Base-by-base conservation (phyloP, 345 rosid species). In the Noccaea caerulescens region DNA sequence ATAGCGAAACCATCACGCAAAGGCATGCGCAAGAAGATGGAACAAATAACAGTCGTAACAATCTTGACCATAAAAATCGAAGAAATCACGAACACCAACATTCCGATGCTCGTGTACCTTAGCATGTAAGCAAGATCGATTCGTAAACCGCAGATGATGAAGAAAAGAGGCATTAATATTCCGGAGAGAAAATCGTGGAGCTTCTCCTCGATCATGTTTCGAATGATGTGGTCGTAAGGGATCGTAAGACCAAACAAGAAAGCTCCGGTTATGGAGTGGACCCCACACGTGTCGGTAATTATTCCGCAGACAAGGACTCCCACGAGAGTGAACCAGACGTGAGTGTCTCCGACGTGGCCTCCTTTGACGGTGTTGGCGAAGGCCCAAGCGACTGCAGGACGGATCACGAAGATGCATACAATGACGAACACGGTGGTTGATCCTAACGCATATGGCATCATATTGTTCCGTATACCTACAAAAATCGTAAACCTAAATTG, bases 181-280 rank as follows among this genome's bases (percentile, higher is more conserved):
- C 80, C 84, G 0, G 77, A 20, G 6, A 83, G 66, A 36, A 81
- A 77, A 55, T 82, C 82, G 9, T 80, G 86, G 18, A 84, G 75
- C 71, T 77, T 84, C 69, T 82, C 85, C 37, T 71, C 66, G 33
- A 85, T 43, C 33, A 66, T 64, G 11, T 14, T 70, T 46, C 71
- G 66, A 10, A 76, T 66, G 8, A 71, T 56, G 41, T 80, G 82
- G 32, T 76, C 85, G 0, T 75, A 69, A 8, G 92, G 90, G 44
- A 91, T 72, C 7, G 85, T 80, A 4, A 80, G 82, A 3, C 97
- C 97, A 10, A 86, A 82, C 72, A 88, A 30, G 80, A 86, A 90
- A 18, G 87, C 87, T 10, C 97, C 97, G 0, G 82, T 50, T 5
- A 85, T 58, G 1, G 95, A 84, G 32, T 82, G 71, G 5, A 80